Evolutionary conservation across 306 rosid species (phyloP), one percentile per base, ranked within the genome.

Genomic region (Urtica urens): DNA sequence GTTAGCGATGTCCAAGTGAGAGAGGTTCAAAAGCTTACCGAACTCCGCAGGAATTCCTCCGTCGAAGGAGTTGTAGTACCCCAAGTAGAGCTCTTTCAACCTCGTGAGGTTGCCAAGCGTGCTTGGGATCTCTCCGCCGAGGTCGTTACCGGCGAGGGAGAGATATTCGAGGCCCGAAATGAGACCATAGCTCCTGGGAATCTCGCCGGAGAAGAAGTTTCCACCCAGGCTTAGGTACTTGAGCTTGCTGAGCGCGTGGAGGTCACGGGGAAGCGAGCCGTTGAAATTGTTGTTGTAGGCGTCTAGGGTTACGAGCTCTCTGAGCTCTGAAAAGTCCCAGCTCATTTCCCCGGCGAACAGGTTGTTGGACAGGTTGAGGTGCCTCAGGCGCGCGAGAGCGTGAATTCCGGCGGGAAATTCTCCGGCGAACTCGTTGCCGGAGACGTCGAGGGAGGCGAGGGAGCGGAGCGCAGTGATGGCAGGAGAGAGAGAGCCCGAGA

Each of bases 111-210:
- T 78, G 10, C 94, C 96, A 42, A 87, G 65, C 69, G 80, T 78
- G 35, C 26, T 14, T 2, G 96, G 96, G 59, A 87, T 80, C 48
- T 45, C 33, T 23, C 96, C 96, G 45, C 68, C 58, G 55, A 87
- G 63, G 59, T 81, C 93, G 74, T 87, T 87, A 20, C 96, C 96
- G 16, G 87, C 94, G 49, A 87, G 76, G 13, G 83, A 78, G 8
- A 87, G 66, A 49, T 59, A 80, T 5, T 66, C 68, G 22, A 87
- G 73, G 57, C 67, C 56, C 54, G 44, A 16, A 77, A 87, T 66
- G 10, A 49, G 51, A 21, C 88, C 93, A 68, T 87, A 87, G 43
- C 58, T 70, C 40, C 62, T 46, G 39, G 94, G 94, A 56, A 87
- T 83, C 42, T 28, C 38, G 14, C 93, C 88, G 22, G 43, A 41